These are phyloP conservation scores for Thalia dealbata DNA, from an alignment of 176 grass and related monocot species.

Conservation along the genomic window DNA sequence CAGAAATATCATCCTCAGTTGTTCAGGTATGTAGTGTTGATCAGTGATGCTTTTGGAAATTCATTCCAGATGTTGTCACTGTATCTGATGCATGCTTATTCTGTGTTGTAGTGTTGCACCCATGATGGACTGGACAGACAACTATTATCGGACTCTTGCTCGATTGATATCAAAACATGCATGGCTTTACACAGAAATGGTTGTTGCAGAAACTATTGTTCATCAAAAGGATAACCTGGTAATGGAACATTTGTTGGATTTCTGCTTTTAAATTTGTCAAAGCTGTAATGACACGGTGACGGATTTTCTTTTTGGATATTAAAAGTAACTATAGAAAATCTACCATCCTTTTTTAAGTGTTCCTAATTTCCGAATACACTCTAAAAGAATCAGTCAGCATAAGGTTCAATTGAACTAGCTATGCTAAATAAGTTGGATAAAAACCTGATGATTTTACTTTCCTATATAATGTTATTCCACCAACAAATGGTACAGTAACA, in stretches of 20 bases:
- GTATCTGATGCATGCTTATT: background rate
- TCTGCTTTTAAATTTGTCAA: background rate
- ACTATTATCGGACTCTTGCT: conserved; percentile 78
- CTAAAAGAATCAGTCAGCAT: background rate
- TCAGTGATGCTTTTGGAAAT: background rate
- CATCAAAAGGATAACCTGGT: conserved; percentile 86
- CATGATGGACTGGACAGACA: conserved; percentile 99
- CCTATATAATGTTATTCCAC: too few species aligned
- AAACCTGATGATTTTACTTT: too few species aligned
- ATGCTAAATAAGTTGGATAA: too few species aligned
- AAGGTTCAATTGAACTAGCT: too few species aligned
- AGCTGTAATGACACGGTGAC: background rate
- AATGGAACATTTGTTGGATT: conserved; percentile 5
- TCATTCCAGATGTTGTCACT: background rate
- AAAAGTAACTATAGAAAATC: background rate
- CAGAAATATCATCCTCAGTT: background rate
- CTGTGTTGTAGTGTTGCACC: conserved; percentile 62
- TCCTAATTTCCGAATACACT: background rate
- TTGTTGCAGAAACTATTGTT: conserved; percentile 88
- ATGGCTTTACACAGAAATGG: conserved; percentile 97
- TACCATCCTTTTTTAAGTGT: background rate
- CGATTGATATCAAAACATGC: conserved; percentile 77
- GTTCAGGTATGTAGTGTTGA: conserved; percentile 8
- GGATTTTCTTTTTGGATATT: background rate
- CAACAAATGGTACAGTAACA: too few species aligned